A percentile compares a stretch with the other conserved stretches of the same genome.
Evolutionary conservation across 169 alveolate species (phyloP).

Genomic region (Plasmodium ovale): DNA sequence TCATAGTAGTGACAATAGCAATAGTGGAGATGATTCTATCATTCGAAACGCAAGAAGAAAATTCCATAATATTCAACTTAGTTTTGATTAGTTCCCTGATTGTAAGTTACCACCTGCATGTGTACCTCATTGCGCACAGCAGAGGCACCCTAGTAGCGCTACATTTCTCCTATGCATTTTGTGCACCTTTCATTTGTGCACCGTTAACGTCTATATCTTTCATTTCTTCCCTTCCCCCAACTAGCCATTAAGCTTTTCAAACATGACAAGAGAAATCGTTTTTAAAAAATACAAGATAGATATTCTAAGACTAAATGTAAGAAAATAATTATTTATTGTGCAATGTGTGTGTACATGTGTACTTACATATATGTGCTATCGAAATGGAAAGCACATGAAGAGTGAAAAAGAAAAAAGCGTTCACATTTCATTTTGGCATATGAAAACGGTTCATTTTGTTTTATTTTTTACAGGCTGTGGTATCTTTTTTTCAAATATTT

Average conservation of each 20-base stretch:
- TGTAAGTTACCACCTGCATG: not conserved
- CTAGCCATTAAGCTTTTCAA: slow-evolving; percentile 66
- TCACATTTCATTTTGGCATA: not conserved
- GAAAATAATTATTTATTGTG: not conserved
- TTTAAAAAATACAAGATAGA: slow-evolving; percentile 53
- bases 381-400: not conserved
- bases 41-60: slow-evolving; percentile 64
- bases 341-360: not conserved
- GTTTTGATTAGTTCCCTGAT: slow-evolving; percentile 33
- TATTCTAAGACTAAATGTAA: slow-evolving; percentile 53
- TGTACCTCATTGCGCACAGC: not conserved
- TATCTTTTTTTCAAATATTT: slow-evolving; percentile 52
- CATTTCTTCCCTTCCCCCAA: not conserved
- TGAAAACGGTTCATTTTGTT: not conserved
- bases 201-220: not conserved
- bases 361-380: not conserved
- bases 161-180: not conserved
- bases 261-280: slow-evolving; percentile 64
- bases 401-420: not conserved
- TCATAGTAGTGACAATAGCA: slow-evolving; percentile 42
- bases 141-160: not conserved
- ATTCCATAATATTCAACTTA: slow-evolving; percentile 52
- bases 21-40: slow-evolving; percentile 40
- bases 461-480: slow-evolving; percentile 31
- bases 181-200: too few relatives aligned